These are phyloP conservation scores for Cyclotella sp. DNA, from an alignment of 108 stramenopile species.

Conservation along the genomic window DNA sequence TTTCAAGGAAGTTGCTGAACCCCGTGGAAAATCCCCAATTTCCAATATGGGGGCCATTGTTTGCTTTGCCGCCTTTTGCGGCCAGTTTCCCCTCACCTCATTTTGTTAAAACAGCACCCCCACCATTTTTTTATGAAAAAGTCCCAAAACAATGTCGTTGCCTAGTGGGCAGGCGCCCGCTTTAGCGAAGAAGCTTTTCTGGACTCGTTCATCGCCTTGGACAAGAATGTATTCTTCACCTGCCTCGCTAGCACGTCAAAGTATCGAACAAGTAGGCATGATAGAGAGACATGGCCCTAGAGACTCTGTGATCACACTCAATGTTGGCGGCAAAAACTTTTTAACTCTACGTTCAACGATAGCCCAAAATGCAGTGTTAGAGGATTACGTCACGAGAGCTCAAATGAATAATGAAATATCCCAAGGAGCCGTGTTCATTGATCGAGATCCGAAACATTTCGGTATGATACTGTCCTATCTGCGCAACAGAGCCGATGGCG, in stretches of 20 bases:
- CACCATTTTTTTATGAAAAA: too few relatives aligned
- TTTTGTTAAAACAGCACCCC: too few relatives aligned
- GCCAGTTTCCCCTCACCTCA: too few relatives aligned
- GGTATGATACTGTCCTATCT: slow-evolving; percentile 56
- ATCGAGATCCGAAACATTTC: slow-evolving; percentile 68
- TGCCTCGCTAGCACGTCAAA: background rate
- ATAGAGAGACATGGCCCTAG: slow-evolving; percentile 52
- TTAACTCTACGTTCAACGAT: slow-evolving; percentile 65
- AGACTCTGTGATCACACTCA: slow-evolving; percentile 60
- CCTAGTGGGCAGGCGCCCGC: background rate
- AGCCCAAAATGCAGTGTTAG: slow-evolving; percentile 49
- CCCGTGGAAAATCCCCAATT: too few relatives aligned
- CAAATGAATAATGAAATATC: slow-evolving; percentile 56
- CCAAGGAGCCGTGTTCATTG: slow-evolving; percentile 57
- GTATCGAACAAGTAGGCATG: background rate
- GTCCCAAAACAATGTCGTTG: too few relatives aligned
- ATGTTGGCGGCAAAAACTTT: slow-evolving; percentile 71
- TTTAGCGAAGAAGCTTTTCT: background rate
- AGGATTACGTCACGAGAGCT: slow-evolving; percentile 55
- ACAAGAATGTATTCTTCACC: background rate
- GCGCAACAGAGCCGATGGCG: slow-evolving; percentile 57
- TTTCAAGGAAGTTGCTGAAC: too few relatives aligned
- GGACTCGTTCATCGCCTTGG: background rate
- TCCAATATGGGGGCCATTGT: too few relatives aligned
- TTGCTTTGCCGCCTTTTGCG: too few relatives aligned